Evolutionary conservation across 106 monocot species (phyloP).

Genomic region (Agapanthus africanus): DNA sequence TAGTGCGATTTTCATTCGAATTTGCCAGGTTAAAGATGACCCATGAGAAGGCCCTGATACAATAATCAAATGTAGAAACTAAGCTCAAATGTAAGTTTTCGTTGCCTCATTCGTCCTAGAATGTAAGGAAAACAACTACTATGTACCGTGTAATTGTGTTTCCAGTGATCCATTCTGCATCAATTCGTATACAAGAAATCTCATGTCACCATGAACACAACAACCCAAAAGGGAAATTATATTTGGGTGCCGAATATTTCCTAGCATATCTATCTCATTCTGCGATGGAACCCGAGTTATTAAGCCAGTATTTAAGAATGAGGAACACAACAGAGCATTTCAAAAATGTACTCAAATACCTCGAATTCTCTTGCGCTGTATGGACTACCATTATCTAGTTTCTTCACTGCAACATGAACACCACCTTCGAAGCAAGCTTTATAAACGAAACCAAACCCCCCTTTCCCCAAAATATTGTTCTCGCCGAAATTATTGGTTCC

Average conservation of each 20-base stretch:
- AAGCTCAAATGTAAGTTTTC: background rate
- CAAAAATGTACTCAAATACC: conserved; percentile 20
- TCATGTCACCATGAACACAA: conserved; percentile 50
- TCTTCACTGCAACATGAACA: conserved; percentile 35
- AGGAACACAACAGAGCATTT: background rate
- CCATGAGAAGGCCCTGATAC: conserved; percentile 60
- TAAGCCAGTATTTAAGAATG: background rate
- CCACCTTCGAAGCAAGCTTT: conserved; percentile 58
- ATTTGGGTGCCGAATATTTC: conserved; percentile 75
- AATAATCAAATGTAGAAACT: conserved; percentile 9
- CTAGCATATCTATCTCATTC: conserved; percentile 82
- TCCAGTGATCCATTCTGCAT: conserved; percentile 87
- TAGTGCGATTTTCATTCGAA: conserved; percentile 96
- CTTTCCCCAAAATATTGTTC: conserved; percentile 61
- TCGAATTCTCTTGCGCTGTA: conserved; percentile 73
- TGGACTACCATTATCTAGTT: conserved; percentile 34
- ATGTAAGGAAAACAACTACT: too few relatives aligned
- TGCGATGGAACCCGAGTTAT: conserved; percentile 11
- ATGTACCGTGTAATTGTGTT: conserved; percentile 67
- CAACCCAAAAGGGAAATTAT: conserved; percentile 77
- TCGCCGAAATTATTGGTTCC: conserved; percentile 71
- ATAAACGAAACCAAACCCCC: conserved; percentile 67
- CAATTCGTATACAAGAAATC: conserved; percentile 76
- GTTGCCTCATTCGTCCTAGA: too few relatives aligned
- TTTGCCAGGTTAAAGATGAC: conserved; percentile 72